phyloP scores from a whole-genome alignment of 164 flowering plant species.

The Platanus orientalis region DNA sequence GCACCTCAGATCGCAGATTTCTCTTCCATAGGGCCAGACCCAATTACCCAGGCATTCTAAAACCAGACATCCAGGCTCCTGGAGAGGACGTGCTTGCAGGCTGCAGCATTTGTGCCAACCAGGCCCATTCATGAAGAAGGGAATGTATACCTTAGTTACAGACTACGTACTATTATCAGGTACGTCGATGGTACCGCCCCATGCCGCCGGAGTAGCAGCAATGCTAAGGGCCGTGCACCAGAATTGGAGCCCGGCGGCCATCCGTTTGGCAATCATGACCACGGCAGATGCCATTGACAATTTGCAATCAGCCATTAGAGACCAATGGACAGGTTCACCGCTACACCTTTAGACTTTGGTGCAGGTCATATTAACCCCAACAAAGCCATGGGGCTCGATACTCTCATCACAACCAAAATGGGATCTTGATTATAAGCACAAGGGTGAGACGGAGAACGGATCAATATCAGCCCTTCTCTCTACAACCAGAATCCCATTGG shows the following conservation, averaged over 20 bases:
- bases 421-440: no score
- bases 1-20: no score
- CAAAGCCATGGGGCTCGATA: constrained; percentile 57
- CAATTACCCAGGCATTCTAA: no score
- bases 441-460: no score
- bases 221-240: constrained; percentile 71
- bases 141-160: constrained; percentile 33
- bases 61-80: constrained; percentile 88
- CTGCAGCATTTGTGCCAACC: constrained; percentile 66
- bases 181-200: constrained; percentile 93
- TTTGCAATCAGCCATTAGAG: constrained; percentile 17
- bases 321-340: constrained; percentile 9
- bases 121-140: no score
- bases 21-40: no score
- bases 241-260: constrained; percentile 76
- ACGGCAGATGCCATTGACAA: no score
- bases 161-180: no score
- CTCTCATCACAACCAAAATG: no score
- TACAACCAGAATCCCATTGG: no score
- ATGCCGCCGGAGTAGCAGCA: constrained; percentile 68
- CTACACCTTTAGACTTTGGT: constrained; percentile 51
- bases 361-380: constrained; percentile 59
- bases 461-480: no score
- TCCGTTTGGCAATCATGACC: constrained; percentile 79
- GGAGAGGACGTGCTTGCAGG: constrained; percentile 70